phyloP scores from a whole-genome alignment of 495 filamentous ascomycete genomes.

The Bacidia gigantensis region DNA sequence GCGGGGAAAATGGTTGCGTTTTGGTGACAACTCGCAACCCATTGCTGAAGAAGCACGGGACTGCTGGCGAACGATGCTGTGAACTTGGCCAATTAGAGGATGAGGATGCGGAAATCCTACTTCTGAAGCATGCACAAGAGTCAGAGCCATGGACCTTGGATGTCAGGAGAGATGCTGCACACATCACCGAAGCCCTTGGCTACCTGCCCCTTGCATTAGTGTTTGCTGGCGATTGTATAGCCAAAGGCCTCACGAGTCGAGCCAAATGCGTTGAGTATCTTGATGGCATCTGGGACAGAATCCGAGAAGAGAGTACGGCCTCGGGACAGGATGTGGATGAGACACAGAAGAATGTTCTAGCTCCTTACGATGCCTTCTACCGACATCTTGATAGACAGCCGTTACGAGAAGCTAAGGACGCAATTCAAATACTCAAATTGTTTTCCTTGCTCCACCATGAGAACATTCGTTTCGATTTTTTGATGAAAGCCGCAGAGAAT shows the following conservation, averaged over 20 bases:
- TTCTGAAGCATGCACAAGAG: conserved; percentile 20
- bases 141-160: conserved; percentile 10
- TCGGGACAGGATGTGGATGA: conserved; percentile 17
- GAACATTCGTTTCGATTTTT: conserved; percentile 23
- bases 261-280: conserved; percentile 19
- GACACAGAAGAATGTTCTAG: conserved; percentile 18
- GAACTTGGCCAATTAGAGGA: conserved; percentile 22
- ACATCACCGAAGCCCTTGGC: conserved; percentile 22
- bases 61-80: conserved; percentile 16
- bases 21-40: conserved; percentile 31
- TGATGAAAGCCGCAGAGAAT: conserved; percentile 17
- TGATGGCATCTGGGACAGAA: conserved; percentile 12
- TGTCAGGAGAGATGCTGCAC: conserved; percentile 8
- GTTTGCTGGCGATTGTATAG: conserved; percentile 22
- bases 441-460: conserved; percentile 26
- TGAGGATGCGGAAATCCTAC: conserved; percentile 22
- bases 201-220: conserved; percentile 27
- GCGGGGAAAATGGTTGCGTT: conserved; percentile 25
- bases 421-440: conserved; percentile 25
- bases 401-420: conserved; percentile 20
- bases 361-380: conserved; percentile 23
- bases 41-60: conserved; percentile 20
- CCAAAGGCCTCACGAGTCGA: not conserved
- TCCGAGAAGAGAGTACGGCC: conserved; percentile 2
- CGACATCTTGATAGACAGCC: conserved; percentile 13